Percentiles rank a stretch among this genome's conserved stretches.
These are phyloP conservation scores for Excoecaria cochinchinensis DNA, from an alignment of 345 rosid species.

Conservation along the genomic window DNA sequence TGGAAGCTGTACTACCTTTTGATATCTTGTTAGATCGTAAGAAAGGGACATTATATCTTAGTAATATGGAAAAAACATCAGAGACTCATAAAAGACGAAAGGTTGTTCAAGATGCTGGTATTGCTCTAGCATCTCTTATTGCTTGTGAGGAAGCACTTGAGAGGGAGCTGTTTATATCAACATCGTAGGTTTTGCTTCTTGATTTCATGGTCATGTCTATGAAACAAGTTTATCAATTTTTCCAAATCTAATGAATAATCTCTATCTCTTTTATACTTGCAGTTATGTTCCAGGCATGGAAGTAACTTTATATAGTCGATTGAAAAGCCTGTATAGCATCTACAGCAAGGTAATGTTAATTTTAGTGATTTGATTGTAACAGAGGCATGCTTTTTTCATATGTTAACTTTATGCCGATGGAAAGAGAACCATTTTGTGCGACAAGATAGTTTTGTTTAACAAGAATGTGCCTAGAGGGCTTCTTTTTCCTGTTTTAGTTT, in stretches of 20 bases:
- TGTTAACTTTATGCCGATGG: neutral
- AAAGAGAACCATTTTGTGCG: neutral
- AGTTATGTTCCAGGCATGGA: slow-evolving; percentile 84
- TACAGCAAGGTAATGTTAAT: slow-evolving; percentile 56
- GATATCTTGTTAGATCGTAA: slow-evolving; percentile 61
- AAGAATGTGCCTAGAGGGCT: neutral
- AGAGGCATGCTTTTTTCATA: neutral
- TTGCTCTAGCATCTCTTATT: slow-evolving; percentile 63
- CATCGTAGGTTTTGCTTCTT: slow-evolving; percentile 49
- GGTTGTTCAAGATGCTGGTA: slow-evolving; percentile 64
- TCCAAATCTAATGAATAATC: slow-evolving; percentile 13
- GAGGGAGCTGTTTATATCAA: slow-evolving; percentile 56
- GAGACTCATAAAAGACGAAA: slow-evolving; percentile 40
- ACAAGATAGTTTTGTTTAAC: neutral
- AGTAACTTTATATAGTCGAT: slow-evolving; percentile 62
- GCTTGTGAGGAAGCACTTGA: slow-evolving; percentile 69
- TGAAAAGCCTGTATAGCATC: slow-evolving; percentile 65
- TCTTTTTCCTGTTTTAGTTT: neutral
- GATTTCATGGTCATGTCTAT: neutral
- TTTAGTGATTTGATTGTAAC: slow-evolving; percentile 4
- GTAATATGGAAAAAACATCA: slow-evolving; percentile 42
- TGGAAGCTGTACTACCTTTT: slow-evolving; percentile 74
- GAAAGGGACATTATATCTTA: slow-evolving; percentile 46
- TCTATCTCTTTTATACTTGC: slow-evolving; percentile 25
- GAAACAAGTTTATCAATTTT: neutral